A percentile compares a stretch with the other conserved stretches of the same genome.
Conservation (phyloP, 2,329 filamentous ascomycete genomes). For the Plectosphaerella sp. region DNA sequence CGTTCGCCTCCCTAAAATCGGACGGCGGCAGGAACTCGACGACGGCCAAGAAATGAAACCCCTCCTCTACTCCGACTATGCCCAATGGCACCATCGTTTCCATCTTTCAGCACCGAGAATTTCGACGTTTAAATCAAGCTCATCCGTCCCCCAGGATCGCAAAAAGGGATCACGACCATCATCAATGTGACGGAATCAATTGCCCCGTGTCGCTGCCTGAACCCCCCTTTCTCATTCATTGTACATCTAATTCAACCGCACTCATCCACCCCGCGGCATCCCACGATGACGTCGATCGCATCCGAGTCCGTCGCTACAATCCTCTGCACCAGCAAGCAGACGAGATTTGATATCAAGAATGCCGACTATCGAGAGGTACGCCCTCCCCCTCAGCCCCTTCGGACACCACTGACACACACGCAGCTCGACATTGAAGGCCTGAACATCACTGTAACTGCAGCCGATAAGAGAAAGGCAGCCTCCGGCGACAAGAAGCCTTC, state of each 20-base stretch:
- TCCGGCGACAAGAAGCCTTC: slow-evolving; percentile 23
- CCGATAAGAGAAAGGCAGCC: slow-evolving; percentile 16
- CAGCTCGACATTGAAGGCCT: slow-evolving; percentile 70
- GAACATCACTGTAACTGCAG: slow-evolving; percentile 58
- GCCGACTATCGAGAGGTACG: slow-evolving; percentile 53
- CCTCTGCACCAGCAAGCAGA: slow-evolving; percentile 62
- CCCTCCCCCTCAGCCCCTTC: neutral
- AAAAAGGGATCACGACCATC: too few relatives aligned
- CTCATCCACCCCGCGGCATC: neutral
- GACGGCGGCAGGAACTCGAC: too few relatives aligned
- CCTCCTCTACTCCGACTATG: too few relatives aligned
- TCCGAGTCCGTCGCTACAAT: slow-evolving; percentile 49
- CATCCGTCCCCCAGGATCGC: too few relatives aligned
- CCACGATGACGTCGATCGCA: slow-evolving; percentile 41
- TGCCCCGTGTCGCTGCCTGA: neutral
- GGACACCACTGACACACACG: neutral
- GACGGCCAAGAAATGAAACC: too few relatives aligned
- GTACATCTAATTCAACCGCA: neutral
- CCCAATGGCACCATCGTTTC: too few relatives aligned
- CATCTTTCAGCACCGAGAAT: too few relatives aligned
- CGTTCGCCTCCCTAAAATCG: too few relatives aligned
- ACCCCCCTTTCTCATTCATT: neutral
- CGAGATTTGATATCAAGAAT: slow-evolving; percentile 57
- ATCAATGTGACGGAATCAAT: too few relatives aligned
- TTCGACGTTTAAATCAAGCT: too few relatives aligned